phyloP scores from a whole-genome alignment of 257 asterid species.

The Fraxinus americana region DNA sequence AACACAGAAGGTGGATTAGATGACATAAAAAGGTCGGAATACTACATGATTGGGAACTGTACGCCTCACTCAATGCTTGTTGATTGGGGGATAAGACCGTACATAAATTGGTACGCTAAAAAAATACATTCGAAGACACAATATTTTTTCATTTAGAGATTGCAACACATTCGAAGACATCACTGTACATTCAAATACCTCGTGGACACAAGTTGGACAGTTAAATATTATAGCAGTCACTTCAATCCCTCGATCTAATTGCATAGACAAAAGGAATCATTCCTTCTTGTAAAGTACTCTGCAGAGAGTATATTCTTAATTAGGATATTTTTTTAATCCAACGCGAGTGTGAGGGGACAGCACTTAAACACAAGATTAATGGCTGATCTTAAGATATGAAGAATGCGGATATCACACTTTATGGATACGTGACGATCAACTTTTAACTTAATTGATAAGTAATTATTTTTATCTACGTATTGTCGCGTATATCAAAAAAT shows the following conservation, averaged over 20 bases:
- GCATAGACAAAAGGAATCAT: not conserved
- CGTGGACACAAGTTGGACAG: not conserved
- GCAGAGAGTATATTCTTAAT: not conserved
- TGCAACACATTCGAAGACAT: not conserved
- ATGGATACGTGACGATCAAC: not conserved
- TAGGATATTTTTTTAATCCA: not conserved
- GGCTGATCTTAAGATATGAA: not conserved
- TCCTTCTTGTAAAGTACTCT: not conserved
- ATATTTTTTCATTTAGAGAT: not conserved
- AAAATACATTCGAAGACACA: too few species aligned
- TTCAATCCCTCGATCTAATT: not conserved
- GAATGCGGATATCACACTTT: not conserved
- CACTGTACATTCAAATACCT: not conserved
- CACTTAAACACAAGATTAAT: not conserved
- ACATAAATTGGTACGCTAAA: too few species aligned
- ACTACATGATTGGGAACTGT: too few species aligned
- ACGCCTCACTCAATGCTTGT: too few species aligned
- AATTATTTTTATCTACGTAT: too few species aligned
- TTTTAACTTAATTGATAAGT: not conserved
- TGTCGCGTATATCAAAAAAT: too few species aligned
- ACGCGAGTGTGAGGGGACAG: not conserved
- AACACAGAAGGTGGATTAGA: too few species aligned
- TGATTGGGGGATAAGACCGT: too few species aligned
- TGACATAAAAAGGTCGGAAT: too few species aligned
- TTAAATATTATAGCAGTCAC: not conserved